phyloP scores from a whole-genome alignment of 306 rosid genomes.

The Begonia peltatifolia region DNA sequence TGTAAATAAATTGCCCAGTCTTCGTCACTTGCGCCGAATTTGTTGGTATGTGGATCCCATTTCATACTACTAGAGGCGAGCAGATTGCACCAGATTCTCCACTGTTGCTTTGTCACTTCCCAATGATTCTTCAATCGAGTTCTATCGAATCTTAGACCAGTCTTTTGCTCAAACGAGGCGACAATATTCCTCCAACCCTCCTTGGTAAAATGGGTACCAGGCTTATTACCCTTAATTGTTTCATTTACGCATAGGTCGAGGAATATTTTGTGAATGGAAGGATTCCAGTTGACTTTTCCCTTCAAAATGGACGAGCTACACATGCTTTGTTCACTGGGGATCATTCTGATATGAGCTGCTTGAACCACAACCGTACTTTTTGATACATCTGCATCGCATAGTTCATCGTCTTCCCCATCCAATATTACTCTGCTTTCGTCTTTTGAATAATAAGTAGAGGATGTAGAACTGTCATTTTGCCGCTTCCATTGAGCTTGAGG shows the following conservation, averaged over 20 bases:
- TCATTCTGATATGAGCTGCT: slow-evolving; percentile 21
- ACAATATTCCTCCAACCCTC: slow-evolving; percentile 60
- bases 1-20: slow-evolving; percentile 41
- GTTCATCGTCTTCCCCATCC: slow-evolving; percentile 23
- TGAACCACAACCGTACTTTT: slow-evolving; percentile 24
- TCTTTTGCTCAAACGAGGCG: slow-evolving; percentile 28
- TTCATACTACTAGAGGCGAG: slow-evolving; percentile 41
- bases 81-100: slow-evolving; percentile 55
- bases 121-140: slow-evolving; percentile 67
- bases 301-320: slow-evolving; percentile 26
- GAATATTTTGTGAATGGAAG: slow-evolving; percentile 35
- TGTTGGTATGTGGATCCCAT: slow-evolving; percentile 34
- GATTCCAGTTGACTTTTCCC: slow-evolving; percentile 45
- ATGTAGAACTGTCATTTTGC: slow-evolving; percentile 20
- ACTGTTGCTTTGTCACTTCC: slow-evolving; percentile 48
- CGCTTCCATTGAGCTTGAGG: slow-evolving; percentile 13
- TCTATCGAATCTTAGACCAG: slow-evolving; percentile 40
- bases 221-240: slow-evolving; percentile 55
- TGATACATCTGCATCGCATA: slow-evolving; percentile 13
- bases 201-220: slow-evolving; percentile 52
- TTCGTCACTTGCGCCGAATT: slow-evolving; percentile 39
- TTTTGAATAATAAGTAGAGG: slow-evolving; percentile 17
- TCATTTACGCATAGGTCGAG: slow-evolving; percentile 50
- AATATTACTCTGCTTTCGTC: slow-evolving; percentile 5
- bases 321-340: slow-evolving; percentile 41